Conservation (phyloP, 2,329 filamentous ascomycete species). For the Chaetomiaceae sp. region DNA sequence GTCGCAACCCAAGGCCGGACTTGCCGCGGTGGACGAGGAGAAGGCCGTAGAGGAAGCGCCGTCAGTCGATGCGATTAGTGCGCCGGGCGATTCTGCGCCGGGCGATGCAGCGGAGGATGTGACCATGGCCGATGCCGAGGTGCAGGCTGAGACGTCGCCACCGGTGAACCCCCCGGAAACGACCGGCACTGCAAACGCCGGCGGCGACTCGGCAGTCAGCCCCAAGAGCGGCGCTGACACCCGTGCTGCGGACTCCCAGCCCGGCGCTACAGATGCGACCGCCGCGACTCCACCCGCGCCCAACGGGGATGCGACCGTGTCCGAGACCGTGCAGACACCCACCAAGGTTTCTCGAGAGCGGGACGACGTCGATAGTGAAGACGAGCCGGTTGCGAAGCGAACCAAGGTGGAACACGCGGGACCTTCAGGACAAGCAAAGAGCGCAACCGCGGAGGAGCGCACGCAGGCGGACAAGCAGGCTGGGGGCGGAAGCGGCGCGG, state of each 20-base stretch:
- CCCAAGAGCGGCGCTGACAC: conserved; percentile 31
- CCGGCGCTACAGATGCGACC: conserved; percentile 34
- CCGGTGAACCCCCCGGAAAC: conserved; percentile 16
- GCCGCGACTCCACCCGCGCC: conserved; percentile 26
- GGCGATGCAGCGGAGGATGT: conserved; percentile 19
- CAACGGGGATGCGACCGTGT: conserved; percentile 36
- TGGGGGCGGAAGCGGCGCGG: conserved; percentile 21
- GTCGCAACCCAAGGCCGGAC: conserved; percentile 6
- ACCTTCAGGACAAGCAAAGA: conserved; percentile 26
- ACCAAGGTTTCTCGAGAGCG: conserved; percentile 67
- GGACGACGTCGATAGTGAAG: conserved; percentile 64
- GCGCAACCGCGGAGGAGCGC: conserved; percentile 27
- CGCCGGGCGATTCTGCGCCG: background rate
- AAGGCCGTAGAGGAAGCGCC: conserved; percentile 3
- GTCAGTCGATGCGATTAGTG: background rate
- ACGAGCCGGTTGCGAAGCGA: conserved; percentile 70
- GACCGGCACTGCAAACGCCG: conserved; percentile 22
- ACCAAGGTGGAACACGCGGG: conserved; percentile 55
- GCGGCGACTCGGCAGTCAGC: conserved; percentile 19
- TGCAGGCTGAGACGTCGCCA: background rate
- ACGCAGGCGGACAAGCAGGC: conserved; percentile 28
- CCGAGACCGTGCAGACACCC: conserved; percentile 35
- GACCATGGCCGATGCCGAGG: conserved; percentile 17
- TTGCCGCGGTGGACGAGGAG: background rate
- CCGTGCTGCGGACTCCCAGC: conserved; percentile 34